Evolutionary conservation across 1,284 basidiomycete species (phyloP).

Genomic region (Leccinum subfulvum): DNA sequence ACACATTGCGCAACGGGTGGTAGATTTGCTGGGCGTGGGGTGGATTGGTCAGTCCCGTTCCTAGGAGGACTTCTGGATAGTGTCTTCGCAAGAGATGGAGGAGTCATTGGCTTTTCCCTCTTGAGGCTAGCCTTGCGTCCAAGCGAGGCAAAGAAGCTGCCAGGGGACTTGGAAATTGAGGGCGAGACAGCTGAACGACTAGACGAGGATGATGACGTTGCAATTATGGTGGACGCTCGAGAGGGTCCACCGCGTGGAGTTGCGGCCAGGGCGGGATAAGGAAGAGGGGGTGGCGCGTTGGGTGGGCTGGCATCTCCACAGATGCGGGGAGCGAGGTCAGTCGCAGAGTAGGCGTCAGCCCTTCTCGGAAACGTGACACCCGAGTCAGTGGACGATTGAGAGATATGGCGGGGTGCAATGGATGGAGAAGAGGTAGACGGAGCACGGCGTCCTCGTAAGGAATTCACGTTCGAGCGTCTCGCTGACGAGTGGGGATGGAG

Average conservation of each 20-base stretch:
- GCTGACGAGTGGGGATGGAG: conserved; percentile 30
- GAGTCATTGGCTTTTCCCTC: conserved; percentile 35
- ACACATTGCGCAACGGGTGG: conserved; percentile 47
- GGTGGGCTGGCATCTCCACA: conserved; percentile 46
- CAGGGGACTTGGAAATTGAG: conserved; percentile 41
- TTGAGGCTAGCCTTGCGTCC: conserved; percentile 67
- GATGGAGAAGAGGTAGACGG: conserved; percentile 35
- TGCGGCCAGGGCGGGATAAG: conserved; percentile 66
- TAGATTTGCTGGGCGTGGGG: conserved; percentile 40
- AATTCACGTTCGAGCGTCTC: conserved; percentile 26
- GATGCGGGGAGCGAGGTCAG: conserved; percentile 59
- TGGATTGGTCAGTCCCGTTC: conserved; percentile 30
- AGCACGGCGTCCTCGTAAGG: conserved; percentile 27
- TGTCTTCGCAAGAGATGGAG: conserved; percentile 36
- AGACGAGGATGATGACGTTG: conserved; percentile 37
- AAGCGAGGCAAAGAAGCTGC: conserved; percentile 72
- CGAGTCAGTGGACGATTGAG: conserved; percentile 68
- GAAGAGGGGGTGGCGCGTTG: conserved; percentile 62
- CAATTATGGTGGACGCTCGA: conserved; percentile 31
- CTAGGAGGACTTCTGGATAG: conserved; percentile 45
- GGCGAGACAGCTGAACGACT: conserved; percentile 29
- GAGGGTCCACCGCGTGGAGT: conserved; percentile 30
- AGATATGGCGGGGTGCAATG: conserved; percentile 60
- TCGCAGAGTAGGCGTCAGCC: conserved; percentile 71
- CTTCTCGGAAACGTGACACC: conserved; percentile 77